Evolutionary conservation across 495 filamentous ascomycete species (phyloP), one percentile per base, ranked within the genome.

Genomic region (Cladorrhinum samala): DNA sequence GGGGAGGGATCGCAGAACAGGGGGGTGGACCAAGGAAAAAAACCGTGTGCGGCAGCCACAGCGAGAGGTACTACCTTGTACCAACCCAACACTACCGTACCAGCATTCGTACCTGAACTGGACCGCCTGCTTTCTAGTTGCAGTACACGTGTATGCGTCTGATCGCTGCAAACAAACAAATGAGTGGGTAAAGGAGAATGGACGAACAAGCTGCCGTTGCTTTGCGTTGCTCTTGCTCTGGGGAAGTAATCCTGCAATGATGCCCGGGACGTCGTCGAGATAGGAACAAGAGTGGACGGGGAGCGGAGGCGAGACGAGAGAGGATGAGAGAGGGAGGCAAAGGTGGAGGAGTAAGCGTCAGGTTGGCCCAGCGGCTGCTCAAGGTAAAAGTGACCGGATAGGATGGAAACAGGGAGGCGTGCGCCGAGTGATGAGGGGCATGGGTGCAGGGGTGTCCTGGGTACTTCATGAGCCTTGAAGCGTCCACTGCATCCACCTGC

Each of bases 381-480:
- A 9, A 46, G 24, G 30, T 9, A 52, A 46, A 53, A 55, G 46
- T 40, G 18, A 37, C 24, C 39, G 38, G 37, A 39, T 43, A 30
- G 49, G 48, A 45, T 52, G 23, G 38, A 37, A 48, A 17, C 17
- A 47, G 44, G 54, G 54, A 42, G 58, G 51, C 50, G 51, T 59
- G 52, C 16, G 25, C 18, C 41, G 36, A 59, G 44, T 41, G 19
- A 16, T 33, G 40, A 23, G 46, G 36, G 45, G 20, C 16, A 25
- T 20, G 45, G 45, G 42, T 20, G 45, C 23, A 17, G 9, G 24
- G 21, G 20, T 13, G 45, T 55, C 48, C 39, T 24, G 43, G 50
- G 38, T 38, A 46, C 50, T 47, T 51, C 40, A 40, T 36, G n/a
- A 43, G 55, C 49, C 52, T 47, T 42, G n/a, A 33, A 11, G 27